phyloP scores from a whole-genome alignment of 192 early-diverging fungal genomes.

The Obelidium mucronatum region DNA sequence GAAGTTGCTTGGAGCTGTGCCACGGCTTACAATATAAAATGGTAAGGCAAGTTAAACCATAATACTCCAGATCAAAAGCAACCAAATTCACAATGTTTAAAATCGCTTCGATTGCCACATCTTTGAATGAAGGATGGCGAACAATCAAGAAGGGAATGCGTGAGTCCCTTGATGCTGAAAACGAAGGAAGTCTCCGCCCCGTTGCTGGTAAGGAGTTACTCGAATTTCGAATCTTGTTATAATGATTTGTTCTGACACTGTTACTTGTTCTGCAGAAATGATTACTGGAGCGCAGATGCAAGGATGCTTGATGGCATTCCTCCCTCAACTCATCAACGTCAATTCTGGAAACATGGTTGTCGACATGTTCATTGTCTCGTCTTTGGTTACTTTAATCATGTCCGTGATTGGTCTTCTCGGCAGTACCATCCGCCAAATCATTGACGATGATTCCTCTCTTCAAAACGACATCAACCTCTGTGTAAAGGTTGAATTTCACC shows the following conservation, averaged over 20 bases:
- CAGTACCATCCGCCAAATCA: conserved; percentile 23
- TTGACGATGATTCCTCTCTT: conserved; percentile 24
- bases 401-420: conserved; percentile 38
- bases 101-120: not conserved
- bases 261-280: not conserved
- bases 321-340: conserved; percentile 12
- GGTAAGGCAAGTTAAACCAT: too few relatives aligned
- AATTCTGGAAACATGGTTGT: conserved; percentile 50
- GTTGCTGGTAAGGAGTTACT: conserved; percentile 5
- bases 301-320: conserved; percentile 35
- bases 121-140: not conserved
- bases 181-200: conserved; percentile 21
- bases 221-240: not conserved
- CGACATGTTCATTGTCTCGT: conserved; percentile 52
- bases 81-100: too few relatives aligned
- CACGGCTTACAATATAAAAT: too few relatives aligned
- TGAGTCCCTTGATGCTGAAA: conserved; percentile 28
- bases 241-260: too few relatives aligned
- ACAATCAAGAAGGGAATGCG: conserved; percentile 15
- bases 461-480: conserved; percentile 19
- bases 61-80: too few relatives aligned
- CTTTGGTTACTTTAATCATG: conserved; percentile 37
- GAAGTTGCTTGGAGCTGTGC: too few relatives aligned
- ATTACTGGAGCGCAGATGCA: conserved; percentile 34
- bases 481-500: conserved; percentile 46